phyloP scores from a whole-genome alignment of 495 filamentous ascomycete species.

The Glonium stellatum region DNA sequence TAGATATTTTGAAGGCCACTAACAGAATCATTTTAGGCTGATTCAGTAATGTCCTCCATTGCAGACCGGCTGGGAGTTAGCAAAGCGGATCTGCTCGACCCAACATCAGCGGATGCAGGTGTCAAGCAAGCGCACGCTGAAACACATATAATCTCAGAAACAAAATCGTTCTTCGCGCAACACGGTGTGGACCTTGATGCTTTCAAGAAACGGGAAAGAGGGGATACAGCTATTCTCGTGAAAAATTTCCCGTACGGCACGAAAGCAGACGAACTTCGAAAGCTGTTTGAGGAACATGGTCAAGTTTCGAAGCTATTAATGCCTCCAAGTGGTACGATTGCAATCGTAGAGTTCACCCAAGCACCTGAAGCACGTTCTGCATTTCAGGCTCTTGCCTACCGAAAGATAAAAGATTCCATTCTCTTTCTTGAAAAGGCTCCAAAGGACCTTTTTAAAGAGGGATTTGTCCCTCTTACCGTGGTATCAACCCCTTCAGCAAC shows the following conservation, averaged over 20 bases:
- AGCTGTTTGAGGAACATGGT: slow-evolving; percentile 65
- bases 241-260: slow-evolving; percentile 92
- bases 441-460: slow-evolving; percentile 54
- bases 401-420: slow-evolving; percentile 82
- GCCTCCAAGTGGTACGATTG: slow-evolving; percentile 86
- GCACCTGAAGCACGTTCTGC: slow-evolving; percentile 71
- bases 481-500: slow-evolving; percentile 25
- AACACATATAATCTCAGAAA: slow-evolving; percentile 92
- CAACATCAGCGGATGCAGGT: slow-evolving; percentile 84
- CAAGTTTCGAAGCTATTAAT: slow-evolving; percentile 71
- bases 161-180: slow-evolving; percentile 77
- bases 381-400: slow-evolving; percentile 76
- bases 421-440: slow-evolving; percentile 93
- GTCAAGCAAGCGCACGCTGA: slow-evolving; percentile 96
- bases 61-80: slow-evolving; percentile 78
- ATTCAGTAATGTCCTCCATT: slow-evolving; percentile 88
- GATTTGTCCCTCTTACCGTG: not conserved
- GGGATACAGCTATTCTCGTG: slow-evolving; percentile 80
- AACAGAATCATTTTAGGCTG: slow-evolving; percentile 48
- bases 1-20: not conserved
- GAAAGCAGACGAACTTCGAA: slow-evolving; percentile 54
- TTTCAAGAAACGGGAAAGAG: slow-evolving; percentile 75
- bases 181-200: slow-evolving; percentile 87
- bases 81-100: slow-evolving; percentile 86
- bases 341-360: slow-evolving; percentile 79